These are phyloP conservation scores for Tubosaeta sp. DNA, from an alignment of 768 basidiomycete genomes.

Conservation along the genomic window DNA sequence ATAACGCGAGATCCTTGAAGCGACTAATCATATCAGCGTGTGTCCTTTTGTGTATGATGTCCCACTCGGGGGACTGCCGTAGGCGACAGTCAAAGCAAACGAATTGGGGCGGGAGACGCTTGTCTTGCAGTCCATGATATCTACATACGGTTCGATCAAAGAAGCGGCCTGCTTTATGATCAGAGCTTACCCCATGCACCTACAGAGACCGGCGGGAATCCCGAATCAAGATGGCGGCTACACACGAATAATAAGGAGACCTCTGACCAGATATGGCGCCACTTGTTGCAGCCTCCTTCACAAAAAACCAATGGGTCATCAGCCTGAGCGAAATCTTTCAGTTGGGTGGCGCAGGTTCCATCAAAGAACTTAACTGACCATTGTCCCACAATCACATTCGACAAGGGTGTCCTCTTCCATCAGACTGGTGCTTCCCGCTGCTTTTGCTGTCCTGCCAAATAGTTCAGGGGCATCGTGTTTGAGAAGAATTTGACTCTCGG, in stretches of 20 bases:
- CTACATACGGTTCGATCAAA: conserved; percentile 29
- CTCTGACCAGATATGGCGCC: conserved; percentile 74
- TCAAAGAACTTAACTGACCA: conserved; percentile 31
- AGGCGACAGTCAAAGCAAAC: conserved; percentile 76
- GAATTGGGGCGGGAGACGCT: conserved; percentile 56
- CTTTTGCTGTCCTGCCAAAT: not conserved
- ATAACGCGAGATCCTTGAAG: conserved; percentile 65
- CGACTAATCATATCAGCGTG: conserved; percentile 55
- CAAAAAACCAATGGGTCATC: conserved; percentile 60
- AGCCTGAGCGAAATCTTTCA: conserved; percentile 33
- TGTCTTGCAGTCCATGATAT: conserved; percentile 58
- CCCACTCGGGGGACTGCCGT: conserved; percentile 62
- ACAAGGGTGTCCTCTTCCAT: conserved; percentile 37
- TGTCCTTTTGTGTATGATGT: conserved; percentile 56
- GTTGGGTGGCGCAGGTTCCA: not conserved
- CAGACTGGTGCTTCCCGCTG: conserved; percentile 8
- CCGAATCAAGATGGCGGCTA: not conserved
- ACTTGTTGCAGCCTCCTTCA: conserved; percentile 66
- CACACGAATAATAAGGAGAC: not conserved
- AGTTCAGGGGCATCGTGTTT: not conserved
- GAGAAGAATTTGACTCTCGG: conserved; percentile 29
- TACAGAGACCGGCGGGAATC: conserved; percentile 1
- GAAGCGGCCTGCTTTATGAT: not conserved
- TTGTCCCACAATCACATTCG: conserved; percentile 68
- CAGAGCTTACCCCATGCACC: conserved; percentile 38